Evolutionary conservation across 2,329 filamentous ascomycete genomes (phyloP), one percentile per base, ranked within the genome.

Genomic region (Aureobasidium uvarum): DNA sequence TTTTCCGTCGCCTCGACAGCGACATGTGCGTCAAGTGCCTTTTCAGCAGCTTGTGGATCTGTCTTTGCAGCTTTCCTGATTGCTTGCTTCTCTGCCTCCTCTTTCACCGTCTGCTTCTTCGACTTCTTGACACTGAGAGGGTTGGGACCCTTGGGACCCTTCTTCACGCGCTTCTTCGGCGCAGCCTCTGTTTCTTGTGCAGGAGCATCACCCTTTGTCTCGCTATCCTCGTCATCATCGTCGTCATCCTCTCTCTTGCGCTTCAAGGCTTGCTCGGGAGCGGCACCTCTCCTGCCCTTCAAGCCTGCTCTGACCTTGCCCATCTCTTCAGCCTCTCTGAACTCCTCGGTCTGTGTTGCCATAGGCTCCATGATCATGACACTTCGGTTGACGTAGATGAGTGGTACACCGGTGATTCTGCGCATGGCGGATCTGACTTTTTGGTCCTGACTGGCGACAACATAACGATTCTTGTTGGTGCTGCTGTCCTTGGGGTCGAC

Each of bases 331-430:
- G 81, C 81, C 60, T 88, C 84, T 67, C 88, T 84, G 54, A 86
- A 82, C 66, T 85, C 81, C 45, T 83, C 84, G 18, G 87, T 90
- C 63, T 83, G 83, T 45, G 81, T 83, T 20, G 89, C 87, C 89
- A 95, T 92, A 16, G 89, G 89, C 76, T 90, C 86, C 81, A 90
- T 82, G 64, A 89, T 87, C 85, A 94, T 90, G 63, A 96, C 90
- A 67, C 88, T 90, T 65, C 89, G 82, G 69, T 87, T 87, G 69
- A 94, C 89, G 74, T 94, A 94, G 54, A 95, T 85, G 67, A 94
- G 75, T 23, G 91, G 91, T 56, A 91, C 88, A 23, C 89, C 90
- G 28, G 85, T 83, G 23, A 93, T 82, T n/a, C 77, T 78, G 59
- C 90, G 83, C 79, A 94, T 82, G 69, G 81, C 79, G 54, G 83